Percentiles rank a stretch among this genome's conserved stretches.
phyloP scores from a whole-genome alignment of 257 asterid genomes.

The Prunella vulgaris region DNA sequence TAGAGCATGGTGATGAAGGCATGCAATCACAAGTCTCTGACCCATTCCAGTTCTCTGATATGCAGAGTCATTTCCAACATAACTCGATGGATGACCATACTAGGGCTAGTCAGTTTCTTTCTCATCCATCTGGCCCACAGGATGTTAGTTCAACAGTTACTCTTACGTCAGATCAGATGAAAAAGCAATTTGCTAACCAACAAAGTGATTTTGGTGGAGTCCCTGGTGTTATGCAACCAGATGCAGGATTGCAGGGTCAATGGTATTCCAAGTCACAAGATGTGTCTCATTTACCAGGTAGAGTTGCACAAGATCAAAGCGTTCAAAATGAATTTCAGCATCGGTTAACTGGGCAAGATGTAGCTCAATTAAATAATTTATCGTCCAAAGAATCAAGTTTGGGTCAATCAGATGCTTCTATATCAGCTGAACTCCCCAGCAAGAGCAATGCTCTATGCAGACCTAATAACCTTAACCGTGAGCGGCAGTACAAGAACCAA shows the following conservation, averaged over 20 bases:
- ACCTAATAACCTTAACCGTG: conserved; percentile 51
- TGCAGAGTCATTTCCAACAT: conserved; percentile 56
- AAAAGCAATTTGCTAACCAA: conserved; percentile 49
- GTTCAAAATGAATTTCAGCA: conserved; percentile 59
- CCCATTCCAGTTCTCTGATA: conserved; percentile 57
- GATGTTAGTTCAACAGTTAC: conserved; percentile 40
- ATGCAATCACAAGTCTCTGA: conserved; percentile 52
- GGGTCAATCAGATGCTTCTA: conserved; percentile 51
- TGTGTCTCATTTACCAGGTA: conserved; percentile 42
- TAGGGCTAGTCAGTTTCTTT: conserved; percentile 45
- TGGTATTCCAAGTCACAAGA: conserved; percentile 65
- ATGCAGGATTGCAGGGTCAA: conserved; percentile 46
- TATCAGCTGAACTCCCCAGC: conserved; percentile 45
- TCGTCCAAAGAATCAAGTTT: conserved; percentile 62
- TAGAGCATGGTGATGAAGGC: conserved; percentile 39
- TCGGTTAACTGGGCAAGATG: conserved; percentile 63
- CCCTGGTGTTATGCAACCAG: conserved; percentile 43
- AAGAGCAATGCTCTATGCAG: conserved; percentile 31
- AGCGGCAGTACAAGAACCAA: conserved; percentile 66
- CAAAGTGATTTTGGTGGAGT: conserved; percentile 47
- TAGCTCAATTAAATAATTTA: conserved; percentile 58
- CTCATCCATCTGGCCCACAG: conserved; percentile 48
- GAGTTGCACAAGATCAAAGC: conserved; percentile 40
- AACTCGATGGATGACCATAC: conserved; percentile 52
- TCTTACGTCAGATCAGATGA: conserved; percentile 65